phyloP scores from a whole-genome alignment of 805 yeast genomes.

The Yarrowia divulgata region DNA sequence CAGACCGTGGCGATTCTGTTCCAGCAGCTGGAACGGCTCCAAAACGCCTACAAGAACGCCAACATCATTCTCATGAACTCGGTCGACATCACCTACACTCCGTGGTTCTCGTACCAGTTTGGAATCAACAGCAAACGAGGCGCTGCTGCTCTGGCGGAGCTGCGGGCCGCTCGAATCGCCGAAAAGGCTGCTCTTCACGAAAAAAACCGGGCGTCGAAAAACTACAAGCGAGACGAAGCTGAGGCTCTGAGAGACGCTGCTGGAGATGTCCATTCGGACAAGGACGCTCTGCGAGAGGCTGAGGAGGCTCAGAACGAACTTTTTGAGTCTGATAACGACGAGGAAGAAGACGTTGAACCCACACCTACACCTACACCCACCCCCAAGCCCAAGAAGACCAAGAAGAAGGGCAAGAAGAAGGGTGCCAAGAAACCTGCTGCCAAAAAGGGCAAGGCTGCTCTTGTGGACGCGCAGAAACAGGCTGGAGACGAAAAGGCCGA shows the following conservation, averaged over 20 bases:
- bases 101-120: slow-evolving; percentile 39
- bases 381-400: slow-evolving; percentile 10
- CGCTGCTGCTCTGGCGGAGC: slow-evolving; percentile 12
- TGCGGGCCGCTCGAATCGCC: slow-evolving; percentile 20
- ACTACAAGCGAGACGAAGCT: slow-evolving; percentile 18
- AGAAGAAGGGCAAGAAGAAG: slow-evolving; percentile 34
- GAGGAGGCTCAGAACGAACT: slow-evolving; percentile 5
- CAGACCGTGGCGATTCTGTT: slow-evolving; percentile 28
- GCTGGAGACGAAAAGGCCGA: slow-evolving; percentile 17
- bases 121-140: slow-evolving; percentile 28
- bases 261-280: background rate
- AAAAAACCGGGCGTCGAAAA: slow-evolving; percentile 13
- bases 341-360: background rate
- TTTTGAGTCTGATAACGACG: background rate
- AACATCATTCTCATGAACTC: slow-evolving; percentile 36
- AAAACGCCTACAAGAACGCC: slow-evolving; percentile 18
- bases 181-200: slow-evolving; percentile 22
- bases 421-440: slow-evolving; percentile 1
- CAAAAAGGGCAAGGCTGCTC: slow-evolving; percentile 9
- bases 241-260: slow-evolving; percentile 30
- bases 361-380: slow-evolving; percentile 16
- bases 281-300: slow-evolving; percentile 11
- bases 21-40: slow-evolving; percentile 20
- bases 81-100: slow-evolving; percentile 20
- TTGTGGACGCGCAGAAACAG: slow-evolving; percentile 5